Percentiles rank a stretch among this genome's conserved stretches.
Conservation (phyloP, 371 early-diverging fungal genomes). For the Blastocladiella emersonii region DNA sequence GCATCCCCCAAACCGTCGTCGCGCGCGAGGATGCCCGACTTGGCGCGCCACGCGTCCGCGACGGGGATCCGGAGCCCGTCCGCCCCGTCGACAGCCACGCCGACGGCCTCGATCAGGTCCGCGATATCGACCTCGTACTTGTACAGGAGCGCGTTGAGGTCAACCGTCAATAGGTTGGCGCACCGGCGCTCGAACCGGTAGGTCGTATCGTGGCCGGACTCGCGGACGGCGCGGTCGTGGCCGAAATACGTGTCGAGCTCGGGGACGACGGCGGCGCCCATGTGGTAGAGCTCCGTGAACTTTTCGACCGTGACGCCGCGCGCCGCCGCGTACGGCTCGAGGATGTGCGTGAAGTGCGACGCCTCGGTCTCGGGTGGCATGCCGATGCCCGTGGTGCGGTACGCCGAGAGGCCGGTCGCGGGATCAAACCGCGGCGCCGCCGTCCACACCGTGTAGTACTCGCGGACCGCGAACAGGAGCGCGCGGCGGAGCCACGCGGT, state of each 20-base stretch:
- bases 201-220: conserved; percentile 94
- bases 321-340: conserved; percentile 67
- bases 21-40: neutral
- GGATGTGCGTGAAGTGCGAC: conserved; percentile 79
- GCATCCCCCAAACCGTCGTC: neutral
- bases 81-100: conserved; percentile 15
- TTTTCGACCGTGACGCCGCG: conserved; percentile 50
- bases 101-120: conserved; percentile 32
- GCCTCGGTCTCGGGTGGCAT: conserved; percentile 96
- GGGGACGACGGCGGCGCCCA: conserved; percentile 50
- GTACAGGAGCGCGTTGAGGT: conserved; percentile 78
- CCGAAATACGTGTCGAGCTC: conserved; percentile 86
- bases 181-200: conserved; percentile 84
- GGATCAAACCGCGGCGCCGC: conserved; percentile 58
- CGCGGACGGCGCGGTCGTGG: conserved; percentile 92
- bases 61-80: neutral
- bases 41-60: neutral
- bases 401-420: conserved; percentile 64
- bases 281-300: conserved; percentile 53
- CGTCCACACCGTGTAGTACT: conserved; percentile 87
- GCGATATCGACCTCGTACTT: conserved; percentile 89
- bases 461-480: conserved; percentile 71
- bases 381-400: conserved; percentile 59
- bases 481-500: conserved; percentile 56
- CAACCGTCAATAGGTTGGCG: conserved; percentile 82